A percentile compares a stretch with the other conserved stretches of the same genome.
Evolutionary conservation across 2,329 filamentous ascomycete genomes (phyloP).

Genomic region (Aspergillus bombycis): DNA sequence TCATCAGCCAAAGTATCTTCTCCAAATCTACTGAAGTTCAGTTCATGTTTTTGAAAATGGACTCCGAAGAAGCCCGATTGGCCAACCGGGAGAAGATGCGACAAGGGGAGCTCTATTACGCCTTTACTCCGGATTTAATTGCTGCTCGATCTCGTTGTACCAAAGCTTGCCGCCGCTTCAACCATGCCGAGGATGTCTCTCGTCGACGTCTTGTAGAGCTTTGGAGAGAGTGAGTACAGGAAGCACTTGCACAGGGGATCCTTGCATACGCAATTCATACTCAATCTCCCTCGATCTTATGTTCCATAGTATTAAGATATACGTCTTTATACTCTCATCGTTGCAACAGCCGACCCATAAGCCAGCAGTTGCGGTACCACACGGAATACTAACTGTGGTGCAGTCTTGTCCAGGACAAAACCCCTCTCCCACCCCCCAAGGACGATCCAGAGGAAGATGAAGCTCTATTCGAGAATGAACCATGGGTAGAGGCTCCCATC

Average conservation of each 20-base stretch:
- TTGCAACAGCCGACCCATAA: not conserved
- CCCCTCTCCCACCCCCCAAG: constrained; percentile 63
- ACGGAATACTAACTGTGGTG: not conserved
- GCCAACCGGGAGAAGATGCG: constrained; percentile 55
- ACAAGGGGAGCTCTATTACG: constrained; percentile 71
- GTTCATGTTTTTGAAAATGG: not conserved
- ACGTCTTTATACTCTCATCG: not conserved
- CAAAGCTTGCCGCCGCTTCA: constrained; percentile 65
- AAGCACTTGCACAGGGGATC: not conserved
- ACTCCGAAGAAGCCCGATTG: constrained; percentile 19
- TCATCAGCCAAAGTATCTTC: not conserved
- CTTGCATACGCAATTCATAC: not conserved
- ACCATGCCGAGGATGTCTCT: constrained; percentile 61
- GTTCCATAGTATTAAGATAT: not conserved
- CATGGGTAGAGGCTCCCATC: constrained; percentile 72
- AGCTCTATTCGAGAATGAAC: constrained; percentile 63
- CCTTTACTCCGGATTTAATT: constrained; percentile 70
- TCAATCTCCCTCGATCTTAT: not conserved
- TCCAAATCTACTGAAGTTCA: not conserved
- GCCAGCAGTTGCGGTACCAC: not conserved
- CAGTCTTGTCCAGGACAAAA: constrained; percentile 66
- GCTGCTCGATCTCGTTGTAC: constrained; percentile 66
- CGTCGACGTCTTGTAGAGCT: constrained; percentile 67
- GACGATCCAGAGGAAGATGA: constrained; percentile 66
- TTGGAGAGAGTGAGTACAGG: constrained; percentile 67